Evolutionary conservation across 2,329 filamentous ascomycete genomes (phyloP).

Genomic region (Macroventuria anomochaeta): DNA sequence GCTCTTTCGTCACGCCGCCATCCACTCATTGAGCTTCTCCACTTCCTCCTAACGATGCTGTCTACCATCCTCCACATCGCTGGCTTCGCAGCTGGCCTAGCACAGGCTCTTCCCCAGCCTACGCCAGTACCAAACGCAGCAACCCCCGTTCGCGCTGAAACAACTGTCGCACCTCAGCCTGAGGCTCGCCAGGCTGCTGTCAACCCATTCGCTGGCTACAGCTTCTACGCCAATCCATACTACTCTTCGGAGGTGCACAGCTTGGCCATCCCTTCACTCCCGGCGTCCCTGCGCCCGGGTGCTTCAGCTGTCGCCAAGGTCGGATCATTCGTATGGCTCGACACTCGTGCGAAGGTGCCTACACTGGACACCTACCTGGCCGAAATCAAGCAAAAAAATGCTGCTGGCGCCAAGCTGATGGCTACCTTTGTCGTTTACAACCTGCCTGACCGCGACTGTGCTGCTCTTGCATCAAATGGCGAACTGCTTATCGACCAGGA

Average conservation of each 20-base stretch:
- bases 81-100: slow-evolving; percentile 31
- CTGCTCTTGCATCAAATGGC: slow-evolving; percentile 68
- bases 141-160: slow-evolving; percentile 17
- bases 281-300: slow-evolving; percentile 59
- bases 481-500: slow-evolving; percentile 64
- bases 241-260: slow-evolving; percentile 61
- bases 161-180: slow-evolving; percentile 22
- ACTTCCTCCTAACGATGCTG: slow-evolving; percentile 17
- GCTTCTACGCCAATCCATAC: slow-evolving; percentile 60
- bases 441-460: slow-evolving; percentile 68
- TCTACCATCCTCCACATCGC: slow-evolving; percentile 27
- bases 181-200: slow-evolving; percentile 50
- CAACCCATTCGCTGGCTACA: slow-evolving; percentile 59
- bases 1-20: neutral
- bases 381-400: slow-evolving; percentile 57
- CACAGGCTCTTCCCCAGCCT: slow-evolving; percentile 32
- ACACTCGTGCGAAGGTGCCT: slow-evolving; percentile 58
- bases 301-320: slow-evolving; percentile 58
- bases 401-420: slow-evolving; percentile 56
- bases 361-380: slow-evolving; percentile 56
- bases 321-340: slow-evolving; percentile 62
- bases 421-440: slow-evolving; percentile 68
- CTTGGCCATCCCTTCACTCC: slow-evolving; percentile 68
- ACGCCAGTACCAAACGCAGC: slow-evolving; percentile 21
- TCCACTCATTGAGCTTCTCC: neutral